Percentiles rank a stretch among this genome's conserved stretches.
These are phyloP conservation scores for Saccharomyces hybrid DNA, from an alignment of 1,139 yeast species.

Conservation along the genomic window DNA sequence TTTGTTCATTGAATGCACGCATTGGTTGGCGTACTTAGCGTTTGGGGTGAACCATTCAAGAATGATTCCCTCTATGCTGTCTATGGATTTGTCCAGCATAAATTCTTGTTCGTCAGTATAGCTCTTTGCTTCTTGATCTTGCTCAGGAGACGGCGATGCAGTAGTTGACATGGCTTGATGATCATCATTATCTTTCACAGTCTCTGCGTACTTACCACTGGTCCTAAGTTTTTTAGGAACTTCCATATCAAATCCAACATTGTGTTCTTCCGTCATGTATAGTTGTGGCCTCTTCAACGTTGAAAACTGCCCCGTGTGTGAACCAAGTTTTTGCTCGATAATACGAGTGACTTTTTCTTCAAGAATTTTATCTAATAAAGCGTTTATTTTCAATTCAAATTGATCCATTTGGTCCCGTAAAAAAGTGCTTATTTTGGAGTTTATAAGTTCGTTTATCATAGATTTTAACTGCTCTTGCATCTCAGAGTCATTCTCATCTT, in stretches of 20 bases:
- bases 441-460: constrained; percentile 27
- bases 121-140: background rate
- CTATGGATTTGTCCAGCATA: constrained; percentile 13
- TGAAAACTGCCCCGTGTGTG: background rate
- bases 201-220: background rate
- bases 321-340: constrained; percentile 5
- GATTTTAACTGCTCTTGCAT: constrained; percentile 24
- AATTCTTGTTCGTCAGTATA: constrained; percentile 7
- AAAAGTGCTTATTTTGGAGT: constrained; percentile 15
- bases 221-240: background rate
- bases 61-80: constrained; percentile 23
- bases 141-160: background rate
- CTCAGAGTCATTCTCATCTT: constrained; percentile 9
- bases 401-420: constrained; percentile 14
- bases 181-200: background rate
- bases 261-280: background rate
- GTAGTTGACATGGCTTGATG: background rate
- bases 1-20: constrained; percentile 30
- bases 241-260: background rate
- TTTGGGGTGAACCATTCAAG: constrained; percentile 32
- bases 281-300: constrained; percentile 3
- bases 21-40: constrained; percentile 21
- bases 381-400: constrained; percentile 13
- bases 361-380: constrained; percentile 12
- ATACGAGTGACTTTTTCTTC: constrained; percentile 10